Evolutionary conservation across 768 basidiomycete species (phyloP), one percentile per base, ranked within the genome.

Genomic region (Phylloporus sp.): DNA sequence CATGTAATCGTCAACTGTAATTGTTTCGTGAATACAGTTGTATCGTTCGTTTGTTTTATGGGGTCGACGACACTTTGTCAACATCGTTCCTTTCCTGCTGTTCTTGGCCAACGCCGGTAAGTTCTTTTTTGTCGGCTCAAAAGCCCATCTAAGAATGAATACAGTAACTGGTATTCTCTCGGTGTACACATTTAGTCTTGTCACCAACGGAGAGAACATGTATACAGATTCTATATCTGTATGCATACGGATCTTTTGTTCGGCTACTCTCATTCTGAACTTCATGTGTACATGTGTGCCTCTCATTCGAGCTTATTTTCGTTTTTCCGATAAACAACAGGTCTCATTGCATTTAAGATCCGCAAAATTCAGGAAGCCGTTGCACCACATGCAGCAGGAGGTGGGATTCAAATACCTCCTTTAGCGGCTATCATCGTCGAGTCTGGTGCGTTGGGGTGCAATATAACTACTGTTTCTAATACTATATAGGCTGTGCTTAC

Each of bases 31-130:
- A 2, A 18, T 7, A 8, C 11, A 48, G 47, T 22, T 48, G 9
- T 48, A 48, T 40, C 47, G 47, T 18, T 31, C 38, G 1, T 48
- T 40, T 12, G 39, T 48, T 23, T 39, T 48, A 29, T 48, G 47
- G 47, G 47, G 38, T 40, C 28, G 38, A 31, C 15, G 31, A 20
- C 29, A 39, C 24, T 48, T 31, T 12, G 20, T 48, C 22, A 20
- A 22, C 23, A 1, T 38, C 36, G 28, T 47, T 28, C 46, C 46
- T 20, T 40, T 31, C n/a, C 31, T 40, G 10, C 20, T 48, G 13
- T 48, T 40, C 13, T 31, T 27, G 20, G 47, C 38, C n/a, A 38
- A 48, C 22, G 16, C 16, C 16, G 38, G 47, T 31, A 15, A 40
- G 47, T 29, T 16, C 4, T 12, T 29, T 12, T 38, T 40, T n/a